phyloP scores from a whole-genome alignment of 2,329 filamentous ascomycete species.

The Aspergillus pseudotamarii region DNA sequence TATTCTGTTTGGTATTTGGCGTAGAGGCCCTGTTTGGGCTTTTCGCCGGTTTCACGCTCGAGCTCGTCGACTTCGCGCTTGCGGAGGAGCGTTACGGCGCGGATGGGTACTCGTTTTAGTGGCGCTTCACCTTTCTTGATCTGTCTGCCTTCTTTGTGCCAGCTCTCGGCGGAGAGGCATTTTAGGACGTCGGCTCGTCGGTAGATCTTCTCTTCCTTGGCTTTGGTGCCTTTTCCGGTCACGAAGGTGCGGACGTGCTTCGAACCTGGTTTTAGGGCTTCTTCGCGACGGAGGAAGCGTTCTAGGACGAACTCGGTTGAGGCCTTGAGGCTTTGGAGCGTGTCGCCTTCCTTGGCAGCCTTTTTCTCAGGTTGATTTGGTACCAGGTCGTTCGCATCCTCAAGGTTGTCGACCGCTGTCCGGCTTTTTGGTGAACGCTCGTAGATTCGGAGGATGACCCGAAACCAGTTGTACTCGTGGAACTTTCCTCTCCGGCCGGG shows the following conservation, averaged over 20 bases:
- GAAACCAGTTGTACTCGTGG: conserved; percentile 87
- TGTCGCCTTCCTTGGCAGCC: conserved; percentile 74
- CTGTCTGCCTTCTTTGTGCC: conserved; percentile 93
- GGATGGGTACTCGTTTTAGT: conserved; percentile 84
- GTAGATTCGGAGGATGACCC: conserved; percentile 75
- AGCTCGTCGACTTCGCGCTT: conserved; percentile 87
- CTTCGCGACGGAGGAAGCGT: conserved; percentile 86
- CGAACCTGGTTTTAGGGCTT: conserved; percentile 74
- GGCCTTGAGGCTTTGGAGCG: conserved; percentile 83
- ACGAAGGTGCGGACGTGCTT: conserved; percentile 74
- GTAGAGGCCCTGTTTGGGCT: conserved; percentile 84
- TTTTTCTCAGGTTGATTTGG: conserved; percentile 72
- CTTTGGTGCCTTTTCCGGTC: conserved; percentile 71
- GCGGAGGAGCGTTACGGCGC: conserved; percentile 84
- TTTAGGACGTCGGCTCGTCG: conserved; percentile 75
- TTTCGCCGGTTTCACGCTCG: conserved; percentile 76
- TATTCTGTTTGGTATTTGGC: conserved; percentile 85
- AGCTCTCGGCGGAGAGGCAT: conserved; percentile 91
- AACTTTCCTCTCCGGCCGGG: conserved; percentile 77
- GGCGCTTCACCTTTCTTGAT: conserved; percentile 71
- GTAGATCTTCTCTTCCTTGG: conserved; percentile 79
- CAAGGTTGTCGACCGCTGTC: conserved; percentile 75
- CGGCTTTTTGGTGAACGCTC: conserved; percentile 53
- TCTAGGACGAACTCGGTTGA: conserved; percentile 83
- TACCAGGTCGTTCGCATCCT: conserved; percentile 77